Percentiles rank a stretch among this genome's conserved stretches.
Evolutionary conservation across 306 rosid genomes (phyloP).

Genomic region (Notholithocarpus densiflorus): DNA sequence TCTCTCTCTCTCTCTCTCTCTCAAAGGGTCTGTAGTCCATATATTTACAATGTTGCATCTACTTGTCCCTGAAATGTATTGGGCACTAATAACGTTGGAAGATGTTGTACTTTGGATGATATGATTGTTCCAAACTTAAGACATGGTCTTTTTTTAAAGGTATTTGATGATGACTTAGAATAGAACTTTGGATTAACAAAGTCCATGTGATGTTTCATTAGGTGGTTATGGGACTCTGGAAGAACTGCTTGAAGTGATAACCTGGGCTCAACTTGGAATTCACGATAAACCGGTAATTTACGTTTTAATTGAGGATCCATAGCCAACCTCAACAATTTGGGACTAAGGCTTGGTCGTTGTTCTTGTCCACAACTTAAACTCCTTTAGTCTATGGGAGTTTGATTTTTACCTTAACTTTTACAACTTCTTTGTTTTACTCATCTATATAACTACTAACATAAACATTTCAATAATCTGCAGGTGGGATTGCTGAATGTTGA

Average conservation of each 20-base stretch:
- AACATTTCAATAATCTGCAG: conserved; percentile 31
- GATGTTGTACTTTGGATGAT: background rate
- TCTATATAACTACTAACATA: background rate
- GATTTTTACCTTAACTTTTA: background rate
- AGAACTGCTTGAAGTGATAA: conserved; percentile 95
- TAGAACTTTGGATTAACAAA: background rate
- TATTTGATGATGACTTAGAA: background rate
- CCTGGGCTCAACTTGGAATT: conserved; percentile 99
- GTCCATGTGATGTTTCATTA: conserved; percentile 32
- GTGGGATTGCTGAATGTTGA: conserved; percentile 97
- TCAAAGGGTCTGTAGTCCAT: background rate
- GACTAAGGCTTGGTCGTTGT: background rate
- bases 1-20: background rate
- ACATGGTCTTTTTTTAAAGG: background rate
- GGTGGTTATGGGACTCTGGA: conserved; percentile 99
- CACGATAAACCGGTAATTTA: conserved; percentile 87
- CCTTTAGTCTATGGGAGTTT: background rate
- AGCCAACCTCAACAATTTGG: background rate
- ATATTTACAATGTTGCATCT: background rate
- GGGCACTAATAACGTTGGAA: background rate
- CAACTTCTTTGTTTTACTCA: background rate
- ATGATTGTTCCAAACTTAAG: background rate
- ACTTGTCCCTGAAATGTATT: background rate
- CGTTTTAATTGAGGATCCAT: background rate
- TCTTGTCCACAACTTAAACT: background rate